A percentile compares a stretch with the other conserved stretches of the same genome.
Evolutionary conservation across 139 green algal genomes (phyloP).

Genomic region (Coelastrella sp.): DNA sequence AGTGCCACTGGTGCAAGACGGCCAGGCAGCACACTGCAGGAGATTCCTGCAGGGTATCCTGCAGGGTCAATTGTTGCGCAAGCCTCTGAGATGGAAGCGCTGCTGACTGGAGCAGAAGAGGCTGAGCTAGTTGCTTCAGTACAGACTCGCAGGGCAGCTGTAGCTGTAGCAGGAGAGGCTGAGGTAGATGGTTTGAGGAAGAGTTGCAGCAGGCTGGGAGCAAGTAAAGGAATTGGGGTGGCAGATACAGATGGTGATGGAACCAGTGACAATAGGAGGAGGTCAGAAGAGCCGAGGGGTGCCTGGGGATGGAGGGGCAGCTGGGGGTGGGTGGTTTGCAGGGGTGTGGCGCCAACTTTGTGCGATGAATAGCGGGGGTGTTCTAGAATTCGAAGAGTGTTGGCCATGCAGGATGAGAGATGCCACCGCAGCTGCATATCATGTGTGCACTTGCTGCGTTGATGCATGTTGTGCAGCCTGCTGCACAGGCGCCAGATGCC

Average conservation of each 20-base stretch:
- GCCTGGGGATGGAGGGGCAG: not conserved
- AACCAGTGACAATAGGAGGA: not conserved
- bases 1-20: conserved; percentile 15
- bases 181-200: conserved; percentile 47
- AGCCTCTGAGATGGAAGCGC: not conserved
- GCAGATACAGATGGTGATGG: conserved; percentile 62
- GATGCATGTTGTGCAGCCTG: too few species aligned
- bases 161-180: conserved; percentile 54
- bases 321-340: conserved; percentile 33
- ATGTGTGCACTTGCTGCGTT: too few species aligned
- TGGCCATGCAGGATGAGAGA: too few species aligned
- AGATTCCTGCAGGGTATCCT: not conserved
- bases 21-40: not conserved
- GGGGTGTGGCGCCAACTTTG: conserved; percentile 64
- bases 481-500: too few species aligned
- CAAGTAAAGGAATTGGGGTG: conserved; percentile 58
- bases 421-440: too few species aligned
- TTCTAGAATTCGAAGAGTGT: too few species aligned
- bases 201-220: conserved; percentile 49
- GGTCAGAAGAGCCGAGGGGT: not conserved
- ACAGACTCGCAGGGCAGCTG: conserved; percentile 56
- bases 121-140: conserved; percentile 64
- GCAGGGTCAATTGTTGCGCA: not conserved
- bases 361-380: too few species aligned
- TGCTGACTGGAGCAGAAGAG: conserved; percentile 51